phyloP scores from a whole-genome alignment of 2,329 filamentous ascomycete species.

The Aspergillus sp. region DNA sequence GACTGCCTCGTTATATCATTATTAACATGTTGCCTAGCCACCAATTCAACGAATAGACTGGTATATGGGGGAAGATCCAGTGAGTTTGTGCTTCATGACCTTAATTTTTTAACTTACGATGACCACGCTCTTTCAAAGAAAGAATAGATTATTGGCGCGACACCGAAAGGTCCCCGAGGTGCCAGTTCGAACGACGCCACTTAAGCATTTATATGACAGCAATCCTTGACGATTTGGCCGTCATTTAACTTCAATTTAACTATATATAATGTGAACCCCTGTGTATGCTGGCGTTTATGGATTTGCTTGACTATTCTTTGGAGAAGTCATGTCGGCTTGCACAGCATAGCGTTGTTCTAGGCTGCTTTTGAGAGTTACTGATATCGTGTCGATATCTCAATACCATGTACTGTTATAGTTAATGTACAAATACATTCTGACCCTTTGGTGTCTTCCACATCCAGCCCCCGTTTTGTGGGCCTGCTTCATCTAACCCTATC shows the following conservation, averaged over 20 bases:
- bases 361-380: not conserved
- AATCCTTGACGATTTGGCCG: not conserved
- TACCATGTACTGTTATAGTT: not conserved
- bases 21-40: slow-evolving; percentile 24
- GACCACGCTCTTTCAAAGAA: not conserved
- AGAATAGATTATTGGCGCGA: slow-evolving; percentile 9
- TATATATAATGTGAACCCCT: not conserved
- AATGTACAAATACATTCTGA: not conserved
- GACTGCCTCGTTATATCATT: not conserved
- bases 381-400: not conserved
- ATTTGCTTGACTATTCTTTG: not conserved
- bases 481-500: not conserved
- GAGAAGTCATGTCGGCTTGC: too few relatives aligned
- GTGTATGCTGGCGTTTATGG: slow-evolving; percentile 3
- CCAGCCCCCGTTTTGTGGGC: not conserved
- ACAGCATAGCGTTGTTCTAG: not conserved
- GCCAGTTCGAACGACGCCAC: slow-evolving; percentile 13
- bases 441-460: not conserved
- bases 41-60: slow-evolving; percentile 32
- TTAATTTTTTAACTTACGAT: not conserved
- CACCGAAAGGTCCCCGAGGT: not conserved
- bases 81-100: slow-evolving; percentile 9
- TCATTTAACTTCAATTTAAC: not conserved
- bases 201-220: slow-evolving; percentile 2
- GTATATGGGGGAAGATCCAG: slow-evolving; percentile 30